Evolutionary conservation across 305 asterid genomes (phyloP).

Genomic region (Fraxinus baroniana): DNA sequence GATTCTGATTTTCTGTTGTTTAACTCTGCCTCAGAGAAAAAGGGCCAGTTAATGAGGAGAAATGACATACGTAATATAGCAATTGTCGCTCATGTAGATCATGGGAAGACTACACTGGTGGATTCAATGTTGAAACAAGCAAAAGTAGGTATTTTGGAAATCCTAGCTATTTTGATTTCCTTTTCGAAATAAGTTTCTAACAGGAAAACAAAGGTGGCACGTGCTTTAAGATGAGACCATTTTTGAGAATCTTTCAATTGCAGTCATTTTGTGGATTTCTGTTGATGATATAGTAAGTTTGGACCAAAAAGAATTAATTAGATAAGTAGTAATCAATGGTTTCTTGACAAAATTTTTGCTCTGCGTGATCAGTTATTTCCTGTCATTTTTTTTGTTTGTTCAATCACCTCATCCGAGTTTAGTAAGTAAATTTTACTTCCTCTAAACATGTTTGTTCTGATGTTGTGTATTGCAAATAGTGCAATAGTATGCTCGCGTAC

Average conservation of each 20-base stretch:
- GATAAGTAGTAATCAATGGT: not conserved
- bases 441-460: not conserved
- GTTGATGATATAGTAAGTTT: not conserved
- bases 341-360: not conserved
- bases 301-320: not conserved
- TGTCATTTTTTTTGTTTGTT: not conserved
- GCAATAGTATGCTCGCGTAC: not conserved
- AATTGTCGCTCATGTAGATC: slow-evolving; percentile 98
- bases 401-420: not conserved
- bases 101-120: slow-evolving; percentile 96
- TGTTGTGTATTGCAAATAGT: not conserved
- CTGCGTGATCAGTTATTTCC: not conserved
- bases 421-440: not conserved
- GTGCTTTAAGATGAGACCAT: not conserved
- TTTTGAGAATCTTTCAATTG: not conserved
- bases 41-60: slow-evolving; percentile 67
- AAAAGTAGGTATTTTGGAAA: slow-evolving; percentile 53
- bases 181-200: slow-evolving; percentile 1
- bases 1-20: slow-evolving; percentile 24
- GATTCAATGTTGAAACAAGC: slow-evolving; percentile 96
- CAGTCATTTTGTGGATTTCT: not conserved
- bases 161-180: slow-evolving; percentile 17
- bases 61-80: slow-evolving; percentile 84
- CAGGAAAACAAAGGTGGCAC: not conserved
- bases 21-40: slow-evolving; percentile 47